Evolutionary conservation across 108 stramenopile genomes (phyloP).

Genomic region (Conticribra weissflogii): DNA sequence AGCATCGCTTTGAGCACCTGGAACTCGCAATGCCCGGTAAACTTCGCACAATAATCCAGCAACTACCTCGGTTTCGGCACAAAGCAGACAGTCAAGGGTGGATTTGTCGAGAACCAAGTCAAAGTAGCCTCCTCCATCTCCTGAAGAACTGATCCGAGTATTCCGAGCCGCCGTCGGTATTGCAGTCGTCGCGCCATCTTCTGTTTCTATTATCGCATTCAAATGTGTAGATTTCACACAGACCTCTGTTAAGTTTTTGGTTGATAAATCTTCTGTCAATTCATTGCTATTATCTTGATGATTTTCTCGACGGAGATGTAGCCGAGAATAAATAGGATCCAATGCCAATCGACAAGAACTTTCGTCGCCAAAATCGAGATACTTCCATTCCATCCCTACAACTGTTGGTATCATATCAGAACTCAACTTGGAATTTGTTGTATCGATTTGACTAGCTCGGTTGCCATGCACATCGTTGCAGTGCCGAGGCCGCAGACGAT

Average conservation of each 20-base stretch:
- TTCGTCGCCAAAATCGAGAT: constrained; percentile 28
- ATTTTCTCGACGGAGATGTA: not conserved
- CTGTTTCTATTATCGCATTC: no score
- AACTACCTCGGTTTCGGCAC: constrained; percentile 63
- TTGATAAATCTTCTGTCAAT: no score
- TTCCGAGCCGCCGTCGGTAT: no score
- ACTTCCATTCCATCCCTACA: constrained; percentile 46
- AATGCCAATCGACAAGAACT: constrained; percentile 26
- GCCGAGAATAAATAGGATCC: constrained; percentile 19
- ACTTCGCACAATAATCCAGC: constrained; percentile 66
- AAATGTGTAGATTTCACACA: no score
- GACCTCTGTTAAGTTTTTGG: no score
- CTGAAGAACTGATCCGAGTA: no score
- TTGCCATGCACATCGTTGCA: no score
- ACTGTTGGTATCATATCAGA: no score
- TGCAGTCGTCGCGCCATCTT: no score
- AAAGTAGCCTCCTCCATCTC: constrained; percentile 42
- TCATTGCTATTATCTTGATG: constrained; percentile 1
- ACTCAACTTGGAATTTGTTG: no score
- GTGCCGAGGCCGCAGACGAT: no score
- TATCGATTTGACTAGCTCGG: constrained; percentile 3
- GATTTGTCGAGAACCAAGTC: constrained; percentile 83
- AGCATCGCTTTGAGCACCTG: not conserved
- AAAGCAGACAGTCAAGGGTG: constrained; percentile 83
- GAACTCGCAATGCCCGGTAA: constrained; percentile 60